Percentiles rank a stretch among this genome's conserved stretches.
Conservation (phyloP, 2,329 filamentous ascomycete species). For the Pestalotiopsis sp. region DNA sequence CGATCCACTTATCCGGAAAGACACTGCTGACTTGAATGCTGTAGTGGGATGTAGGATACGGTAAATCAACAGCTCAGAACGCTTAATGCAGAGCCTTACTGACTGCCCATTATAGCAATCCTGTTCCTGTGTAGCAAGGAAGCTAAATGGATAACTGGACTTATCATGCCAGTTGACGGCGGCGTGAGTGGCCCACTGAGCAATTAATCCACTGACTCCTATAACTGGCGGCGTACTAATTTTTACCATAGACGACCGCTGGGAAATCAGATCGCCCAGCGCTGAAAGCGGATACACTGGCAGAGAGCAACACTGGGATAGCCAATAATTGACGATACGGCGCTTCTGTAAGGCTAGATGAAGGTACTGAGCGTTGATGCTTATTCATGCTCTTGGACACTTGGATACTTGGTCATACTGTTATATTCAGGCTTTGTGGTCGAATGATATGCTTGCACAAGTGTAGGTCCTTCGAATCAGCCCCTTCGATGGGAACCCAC, state of each 20-base stretch:
- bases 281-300: conserved; percentile 8
- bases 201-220: not conserved
- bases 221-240: not conserved
- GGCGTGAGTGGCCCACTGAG: conserved; percentile 20
- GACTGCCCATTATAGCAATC: conserved; percentile 19
- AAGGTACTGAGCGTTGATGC: too few relatives aligned
- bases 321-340: not conserved
- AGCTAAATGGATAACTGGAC: conserved; percentile 30
- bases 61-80: conserved; percentile 15
- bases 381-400: too few relatives aligned
- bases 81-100: too few relatives aligned
- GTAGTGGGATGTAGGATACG: conserved; percentile 30
- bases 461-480: not conserved
- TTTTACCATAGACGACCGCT: not conserved
- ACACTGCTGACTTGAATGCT: not conserved
- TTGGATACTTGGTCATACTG: too few relatives aligned
- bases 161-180: conserved; percentile 31
- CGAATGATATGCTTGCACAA: not conserved
- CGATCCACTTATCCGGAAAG: not conserved
- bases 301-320: conserved; percentile 3
- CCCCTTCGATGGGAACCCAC: not conserved
- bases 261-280: conserved; percentile 4
- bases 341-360: too few relatives aligned
- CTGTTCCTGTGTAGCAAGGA: conserved; percentile 30
- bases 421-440: too few relatives aligned